Conservation (phyloP, 768 basidiomycete genomes). For the Dictyophora rubrovolvata region DNA sequence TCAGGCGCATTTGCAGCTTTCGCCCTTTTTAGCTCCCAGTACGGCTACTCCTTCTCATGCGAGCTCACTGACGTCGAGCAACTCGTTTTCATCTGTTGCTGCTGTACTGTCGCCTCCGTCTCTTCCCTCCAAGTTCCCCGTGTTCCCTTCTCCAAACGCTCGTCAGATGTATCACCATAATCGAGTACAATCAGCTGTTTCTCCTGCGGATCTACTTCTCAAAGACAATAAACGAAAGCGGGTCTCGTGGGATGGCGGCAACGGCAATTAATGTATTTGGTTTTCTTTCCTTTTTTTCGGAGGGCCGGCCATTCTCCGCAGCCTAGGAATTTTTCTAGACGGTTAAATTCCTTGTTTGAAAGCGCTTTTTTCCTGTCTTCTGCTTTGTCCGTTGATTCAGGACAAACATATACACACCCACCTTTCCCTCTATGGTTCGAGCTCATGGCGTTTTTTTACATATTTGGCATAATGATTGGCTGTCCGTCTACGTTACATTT, state of each 20-base stretch:
- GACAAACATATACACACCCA: neutral
- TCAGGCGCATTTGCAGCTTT: slow-evolving; percentile 9
- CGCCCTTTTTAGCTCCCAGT: neutral
- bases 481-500: neutral
- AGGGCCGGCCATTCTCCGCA: neutral
- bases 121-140: slow-evolving; percentile 24
- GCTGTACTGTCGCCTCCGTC: slow-evolving; percentile 15
- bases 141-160: slow-evolving; percentile 12
- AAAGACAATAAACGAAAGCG: slow-evolving; percentile 41
- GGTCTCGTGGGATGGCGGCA: slow-evolving; percentile 43
- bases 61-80: neutral
- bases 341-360: neutral
- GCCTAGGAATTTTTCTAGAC: neutral
- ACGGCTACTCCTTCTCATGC: neutral
- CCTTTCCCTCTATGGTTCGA: neutral
- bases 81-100: neutral
- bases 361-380: neutral
- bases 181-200: slow-evolving; percentile 42
- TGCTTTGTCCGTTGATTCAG: neutral
- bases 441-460: neutral
- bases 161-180: slow-evolving; percentile 27
- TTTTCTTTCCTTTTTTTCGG: neutral
- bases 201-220: slow-evolving; percentile 41
- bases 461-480: neutral
- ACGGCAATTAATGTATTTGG: neutral